Evolutionary conservation across 768 basidiomycete species (phyloP).

Genomic region (Lentinula raphanica): DNA sequence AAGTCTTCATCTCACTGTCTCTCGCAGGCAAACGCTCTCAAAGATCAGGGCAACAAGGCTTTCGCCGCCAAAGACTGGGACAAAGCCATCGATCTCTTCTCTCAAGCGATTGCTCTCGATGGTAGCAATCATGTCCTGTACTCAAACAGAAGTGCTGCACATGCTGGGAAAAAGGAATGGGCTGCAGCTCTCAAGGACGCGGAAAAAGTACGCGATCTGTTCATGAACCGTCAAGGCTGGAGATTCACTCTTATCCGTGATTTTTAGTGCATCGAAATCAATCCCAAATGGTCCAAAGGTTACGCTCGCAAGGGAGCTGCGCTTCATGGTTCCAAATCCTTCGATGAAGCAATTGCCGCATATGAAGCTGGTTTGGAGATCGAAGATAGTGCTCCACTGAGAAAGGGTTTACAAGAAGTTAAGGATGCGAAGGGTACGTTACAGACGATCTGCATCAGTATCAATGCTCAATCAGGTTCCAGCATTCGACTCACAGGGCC

Average conservation of each 20-base stretch:
- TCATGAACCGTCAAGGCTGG: neutral
- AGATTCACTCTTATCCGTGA: neutral
- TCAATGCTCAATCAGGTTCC: slow-evolving; percentile 3
- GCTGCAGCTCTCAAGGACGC: slow-evolving; percentile 78
- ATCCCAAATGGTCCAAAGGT: slow-evolving; percentile 84
- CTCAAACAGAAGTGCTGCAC: slow-evolving; percentile 89
- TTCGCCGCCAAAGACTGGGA: slow-evolving; percentile 92
- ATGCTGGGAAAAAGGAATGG: slow-evolving; percentile 81
- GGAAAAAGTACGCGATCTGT: slow-evolving; percentile 62
- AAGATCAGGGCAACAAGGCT: slow-evolving; percentile 93
- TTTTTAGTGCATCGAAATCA: slow-evolving; percentile 69
- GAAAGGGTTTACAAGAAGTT: slow-evolving; percentile 88
- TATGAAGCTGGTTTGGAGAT: slow-evolving; percentile 79
- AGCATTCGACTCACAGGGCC: slow-evolving; percentile 28
- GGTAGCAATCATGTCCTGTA: slow-evolving; percentile 82
- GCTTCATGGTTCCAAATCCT: slow-evolving; percentile 74
- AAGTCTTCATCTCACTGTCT: neutral
- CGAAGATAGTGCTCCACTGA: slow-evolving; percentile 77
- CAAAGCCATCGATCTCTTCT: slow-evolving; percentile 78
- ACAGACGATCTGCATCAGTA: neutral
- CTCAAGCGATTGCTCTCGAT: slow-evolving; percentile 80
- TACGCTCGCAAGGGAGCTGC: slow-evolving; percentile 92
- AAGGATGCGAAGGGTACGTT: slow-evolving; percentile 71
- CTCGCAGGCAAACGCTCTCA: slow-evolving; percentile 52
- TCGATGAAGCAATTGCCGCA: slow-evolving; percentile 76